Conservation (phyloP, 306 rosid genomes). For the Begonia fuchsioides region DNA sequence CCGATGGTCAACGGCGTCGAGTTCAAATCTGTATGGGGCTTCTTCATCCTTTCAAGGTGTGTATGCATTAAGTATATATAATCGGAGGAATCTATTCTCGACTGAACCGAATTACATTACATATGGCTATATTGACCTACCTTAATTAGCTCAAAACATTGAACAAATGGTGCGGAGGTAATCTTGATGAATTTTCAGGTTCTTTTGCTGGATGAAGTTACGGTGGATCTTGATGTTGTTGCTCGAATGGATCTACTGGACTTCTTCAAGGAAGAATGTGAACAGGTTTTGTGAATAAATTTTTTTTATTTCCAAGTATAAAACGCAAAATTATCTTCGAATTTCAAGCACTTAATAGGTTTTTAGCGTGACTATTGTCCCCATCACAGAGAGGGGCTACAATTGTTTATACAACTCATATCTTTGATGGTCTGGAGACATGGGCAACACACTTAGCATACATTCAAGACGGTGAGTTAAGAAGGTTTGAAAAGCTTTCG, state of each 20-base stretch:
- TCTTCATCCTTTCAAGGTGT: conserved; percentile 88
- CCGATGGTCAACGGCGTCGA: conserved; percentile 93
- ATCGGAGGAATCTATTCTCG: no score
- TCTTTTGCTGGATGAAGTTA: conserved; percentile 86
- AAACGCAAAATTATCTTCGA: no score
- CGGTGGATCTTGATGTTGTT: conserved; percentile 92
- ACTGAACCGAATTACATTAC: no score
- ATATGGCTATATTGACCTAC: no score
- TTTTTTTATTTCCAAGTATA: background rate
- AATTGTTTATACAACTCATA: conserved; percentile 91
- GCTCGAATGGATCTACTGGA: conserved; percentile 82
- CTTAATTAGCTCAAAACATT: background rate
- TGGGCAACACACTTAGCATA: conserved; percentile 96
- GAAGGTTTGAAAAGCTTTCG: conserved; percentile 59
- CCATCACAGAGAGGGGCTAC: conserved; percentile 64
- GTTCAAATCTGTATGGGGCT: conserved; percentile 98
- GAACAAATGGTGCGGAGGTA: background rate
- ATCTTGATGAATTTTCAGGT: conserved; percentile 38
- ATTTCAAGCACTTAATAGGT: no score
- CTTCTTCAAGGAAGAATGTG: conserved; percentile 86
- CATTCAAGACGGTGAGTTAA: conserved; percentile 80
- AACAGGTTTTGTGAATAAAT: conserved; percentile 49
- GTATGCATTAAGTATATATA: no score
- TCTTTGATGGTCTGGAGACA: conserved; percentile 92
- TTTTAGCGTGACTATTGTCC: background rate